Evolutionary conservation across 805 yeast genomes (phyloP).

Genomic region (Saccharomycopsis babjevae): DNA sequence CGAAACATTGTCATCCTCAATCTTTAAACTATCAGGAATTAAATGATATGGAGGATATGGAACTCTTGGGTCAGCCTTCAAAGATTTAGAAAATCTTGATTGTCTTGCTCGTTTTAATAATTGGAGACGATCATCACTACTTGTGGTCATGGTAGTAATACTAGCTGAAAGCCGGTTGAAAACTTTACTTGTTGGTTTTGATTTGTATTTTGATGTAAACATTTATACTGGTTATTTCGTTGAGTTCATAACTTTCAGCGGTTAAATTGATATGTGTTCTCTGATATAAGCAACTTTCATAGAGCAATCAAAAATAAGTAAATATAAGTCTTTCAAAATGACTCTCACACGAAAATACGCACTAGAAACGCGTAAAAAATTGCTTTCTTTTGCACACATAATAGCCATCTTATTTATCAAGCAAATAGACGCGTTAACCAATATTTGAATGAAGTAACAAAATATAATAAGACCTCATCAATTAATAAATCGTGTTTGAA

Average conservation of each 20-base stretch:
- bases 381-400: too few relatives aligned
- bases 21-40: conserved; percentile 10
- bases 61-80: conserved; percentile 10
- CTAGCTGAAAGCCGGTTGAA: not conserved
- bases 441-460: too few relatives aligned
- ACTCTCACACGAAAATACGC: too few relatives aligned
- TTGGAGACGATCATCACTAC: not conserved
- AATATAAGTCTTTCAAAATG: too few relatives aligned
- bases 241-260: not conserved
- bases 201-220: not conserved
- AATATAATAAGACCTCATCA: too few relatives aligned
- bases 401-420: too few relatives aligned
- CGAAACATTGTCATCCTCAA: not conserved
- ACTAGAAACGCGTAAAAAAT: too few relatives aligned
- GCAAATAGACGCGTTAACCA: too few relatives aligned
- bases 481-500: too few relatives aligned
- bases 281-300: too few relatives aligned
- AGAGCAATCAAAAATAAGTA: too few relatives aligned
- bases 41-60: conserved; percentile 16
- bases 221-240: not conserved
- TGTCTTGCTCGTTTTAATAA: not conserved
- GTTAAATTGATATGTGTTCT: not conserved
- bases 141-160: not conserved
- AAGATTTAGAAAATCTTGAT: not conserved
- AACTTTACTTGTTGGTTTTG: not conserved